Evolutionary conservation across 768 basidiomycete genomes (phyloP).

Genomic region (Hemileccinum rubropunctum): DNA sequence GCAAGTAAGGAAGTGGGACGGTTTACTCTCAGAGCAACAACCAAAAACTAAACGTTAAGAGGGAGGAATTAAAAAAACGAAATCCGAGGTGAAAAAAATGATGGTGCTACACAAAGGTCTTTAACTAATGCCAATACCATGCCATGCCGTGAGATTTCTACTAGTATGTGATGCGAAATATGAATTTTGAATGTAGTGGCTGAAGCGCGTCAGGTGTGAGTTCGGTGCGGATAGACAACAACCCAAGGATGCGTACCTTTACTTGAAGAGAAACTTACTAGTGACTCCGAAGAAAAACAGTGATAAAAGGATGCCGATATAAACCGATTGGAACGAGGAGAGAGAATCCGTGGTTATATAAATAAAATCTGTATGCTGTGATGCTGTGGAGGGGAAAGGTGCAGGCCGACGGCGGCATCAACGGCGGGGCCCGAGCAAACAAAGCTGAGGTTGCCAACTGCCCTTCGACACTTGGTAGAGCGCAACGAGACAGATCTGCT

Average conservation of each 20-base stretch:
- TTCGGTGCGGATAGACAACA: background rate
- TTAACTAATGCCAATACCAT: slow-evolving; percentile 10
- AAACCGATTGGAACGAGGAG: background rate
- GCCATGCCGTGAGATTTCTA: slow-evolving; percentile 14
- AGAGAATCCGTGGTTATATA: background rate
- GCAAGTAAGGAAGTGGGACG: background rate
- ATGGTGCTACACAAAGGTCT: slow-evolving; percentile 3
- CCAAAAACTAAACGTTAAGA: background rate
- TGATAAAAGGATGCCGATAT: background rate
- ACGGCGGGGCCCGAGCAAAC: slow-evolving; percentile 36
- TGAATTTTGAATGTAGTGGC: background rate
- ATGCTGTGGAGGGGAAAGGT: background rate
- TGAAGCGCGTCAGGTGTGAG: background rate
- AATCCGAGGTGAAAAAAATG: background rate
- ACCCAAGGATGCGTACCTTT: slow-evolving; percentile 1
- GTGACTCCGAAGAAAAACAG: background rate
- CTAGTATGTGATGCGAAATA: slow-evolving; percentile 4
- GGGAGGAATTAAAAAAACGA: background rate
- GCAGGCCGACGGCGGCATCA: slow-evolving; percentile 4
- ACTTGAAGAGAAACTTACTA: background rate
- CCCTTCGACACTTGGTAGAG: slow-evolving; percentile 78
- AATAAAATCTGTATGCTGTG: background rate
- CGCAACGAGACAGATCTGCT: slow-evolving; percentile 54
- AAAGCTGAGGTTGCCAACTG: slow-evolving; percentile 74
- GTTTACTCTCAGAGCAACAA: background rate